phyloP scores from a whole-genome alignment of 148 eudicot species.

The Vaccinium darrowii region DNA sequence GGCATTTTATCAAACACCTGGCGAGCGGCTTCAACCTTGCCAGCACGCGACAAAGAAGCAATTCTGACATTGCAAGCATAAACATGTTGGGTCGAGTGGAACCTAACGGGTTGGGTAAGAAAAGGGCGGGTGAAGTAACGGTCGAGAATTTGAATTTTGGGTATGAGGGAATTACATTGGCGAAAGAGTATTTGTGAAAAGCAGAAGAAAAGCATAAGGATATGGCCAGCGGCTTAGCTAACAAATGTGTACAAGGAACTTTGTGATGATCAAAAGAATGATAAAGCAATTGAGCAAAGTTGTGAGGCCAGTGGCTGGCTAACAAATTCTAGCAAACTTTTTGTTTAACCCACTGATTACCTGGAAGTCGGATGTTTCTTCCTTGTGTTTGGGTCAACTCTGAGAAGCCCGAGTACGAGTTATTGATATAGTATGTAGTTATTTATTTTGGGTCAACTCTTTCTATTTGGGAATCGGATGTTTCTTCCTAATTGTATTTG shows the following conservation, averaged over 20 bases:
- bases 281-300: not conserved
- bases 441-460: no score
- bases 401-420: no score
- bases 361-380: no score
- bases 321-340: no score
- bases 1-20: conserved; percentile 38
- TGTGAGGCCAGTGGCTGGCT: not conserved
- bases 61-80: conserved; percentile 31
- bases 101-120: not conserved
- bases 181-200: conserved; percentile 6
- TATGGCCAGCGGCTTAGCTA: not conserved
- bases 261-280: not conserved
- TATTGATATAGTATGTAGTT: no score
- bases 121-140: not conserved
- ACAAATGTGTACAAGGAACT: not conserved
- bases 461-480: no score
- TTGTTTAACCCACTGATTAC: no score
- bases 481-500: no score
- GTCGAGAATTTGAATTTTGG: not conserved
- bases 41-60: conserved; percentile 18
- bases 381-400: no score
- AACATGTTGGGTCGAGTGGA: conserved; percentile 25
- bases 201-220: conserved; percentile 5
- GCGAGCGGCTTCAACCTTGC: conserved; percentile 34
- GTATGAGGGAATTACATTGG: not conserved